These are phyloP conservation scores for Alternaria arborescens DNA, from an alignment of 2,329 filamentous ascomycete species.

Conservation along the genomic window DNA sequence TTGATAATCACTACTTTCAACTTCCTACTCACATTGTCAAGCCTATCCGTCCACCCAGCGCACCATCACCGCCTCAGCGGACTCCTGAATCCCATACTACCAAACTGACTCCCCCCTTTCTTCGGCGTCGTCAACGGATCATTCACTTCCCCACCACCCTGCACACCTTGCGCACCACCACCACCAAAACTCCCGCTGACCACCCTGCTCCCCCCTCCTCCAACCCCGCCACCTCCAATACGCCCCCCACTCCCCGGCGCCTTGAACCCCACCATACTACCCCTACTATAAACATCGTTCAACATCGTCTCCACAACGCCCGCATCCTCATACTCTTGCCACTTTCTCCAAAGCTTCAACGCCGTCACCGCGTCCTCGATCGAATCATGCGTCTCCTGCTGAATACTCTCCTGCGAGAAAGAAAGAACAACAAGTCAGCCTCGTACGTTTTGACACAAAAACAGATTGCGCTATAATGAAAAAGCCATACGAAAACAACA, in stretches of 20 bases:
- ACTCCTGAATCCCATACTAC: slow-evolving; percentile 48
- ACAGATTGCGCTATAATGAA: too few species aligned
- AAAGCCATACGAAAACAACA: too few species aligned
- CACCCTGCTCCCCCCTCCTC: slow-evolving; percentile 7
- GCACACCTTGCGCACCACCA: not conserved
- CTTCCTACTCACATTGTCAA: too few species aligned
- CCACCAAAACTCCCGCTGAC: not conserved
- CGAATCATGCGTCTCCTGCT: slow-evolving; percentile 89
- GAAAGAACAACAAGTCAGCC: too few species aligned
- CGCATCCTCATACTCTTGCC: slow-evolving; percentile 85
- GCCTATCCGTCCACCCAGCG: too few species aligned
- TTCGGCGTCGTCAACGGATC: slow-evolving; percentile 64
- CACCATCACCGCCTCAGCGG: slow-evolving; percentile 32
- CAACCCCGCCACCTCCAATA: not conserved
- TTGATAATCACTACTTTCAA: too few species aligned
- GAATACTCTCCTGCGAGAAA: slow-evolving; percentile 75
- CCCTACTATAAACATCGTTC: slow-evolving; percentile 80
- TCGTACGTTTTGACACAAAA: too few species aligned
- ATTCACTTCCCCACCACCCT: slow-evolving; percentile 61
- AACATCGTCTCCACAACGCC: slow-evolving; percentile 85
- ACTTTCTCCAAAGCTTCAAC: slow-evolving; percentile 87
- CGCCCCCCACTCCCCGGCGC: slow-evolving; percentile 41
- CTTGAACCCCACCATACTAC: slow-evolving; percentile 62
- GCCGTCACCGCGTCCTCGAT: slow-evolving; percentile 96
- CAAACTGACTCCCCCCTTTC: slow-evolving; percentile 51